Percentiles rank a stretch among this genome's conserved stretches.
phyloP scores from a whole-genome alignment of 2,329 filamentous ascomycete species.

The Monosporascus sp. region DNA sequence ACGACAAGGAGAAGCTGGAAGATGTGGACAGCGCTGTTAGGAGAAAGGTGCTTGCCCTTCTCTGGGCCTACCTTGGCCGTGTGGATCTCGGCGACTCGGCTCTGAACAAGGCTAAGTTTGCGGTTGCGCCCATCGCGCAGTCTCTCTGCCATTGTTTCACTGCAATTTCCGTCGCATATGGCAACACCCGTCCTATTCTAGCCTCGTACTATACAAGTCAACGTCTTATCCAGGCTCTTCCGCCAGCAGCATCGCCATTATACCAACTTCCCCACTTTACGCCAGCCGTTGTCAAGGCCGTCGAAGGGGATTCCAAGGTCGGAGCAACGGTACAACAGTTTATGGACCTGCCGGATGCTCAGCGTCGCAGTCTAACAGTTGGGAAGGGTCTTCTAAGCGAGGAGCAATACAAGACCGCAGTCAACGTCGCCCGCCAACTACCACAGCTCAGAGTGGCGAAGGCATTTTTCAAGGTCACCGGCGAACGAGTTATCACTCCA shows the following conservation, averaged over 20 bases:
- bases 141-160: constrained; percentile 81
- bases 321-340: constrained; percentile 81
- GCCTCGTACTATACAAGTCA: constrained; percentile 79
- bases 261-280: constrained; percentile 89
- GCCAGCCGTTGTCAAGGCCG: constrained; percentile 54
- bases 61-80: constrained; percentile 93
- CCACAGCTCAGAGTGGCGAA: constrained; percentile 81
- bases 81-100: constrained; percentile 74
- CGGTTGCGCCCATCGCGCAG: constrained; percentile 81
- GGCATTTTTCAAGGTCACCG: constrained; percentile 97
- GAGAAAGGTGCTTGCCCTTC: constrained; percentile 78
- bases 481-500: constrained; percentile 88
- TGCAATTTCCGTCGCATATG: constrained; percentile 82
- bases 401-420: constrained; percentile 68
- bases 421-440: constrained; percentile 75
- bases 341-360: constrained; percentile 73
- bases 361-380: constrained; percentile 66
- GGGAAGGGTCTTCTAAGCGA: constrained; percentile 67
- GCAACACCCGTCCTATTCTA: constrained; percentile 75
- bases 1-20: constrained; percentile 72
- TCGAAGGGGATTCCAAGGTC: constrained; percentile 69
- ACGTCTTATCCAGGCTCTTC: constrained; percentile 81
- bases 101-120: constrained; percentile 81
- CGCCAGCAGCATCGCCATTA: constrained; percentile 78
- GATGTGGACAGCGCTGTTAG: constrained; percentile 74